These are phyloP conservation scores for Fusarium proliferatum DNA, from an alignment of 2,329 filamentous ascomycete species.

Conservation along the genomic window DNA sequence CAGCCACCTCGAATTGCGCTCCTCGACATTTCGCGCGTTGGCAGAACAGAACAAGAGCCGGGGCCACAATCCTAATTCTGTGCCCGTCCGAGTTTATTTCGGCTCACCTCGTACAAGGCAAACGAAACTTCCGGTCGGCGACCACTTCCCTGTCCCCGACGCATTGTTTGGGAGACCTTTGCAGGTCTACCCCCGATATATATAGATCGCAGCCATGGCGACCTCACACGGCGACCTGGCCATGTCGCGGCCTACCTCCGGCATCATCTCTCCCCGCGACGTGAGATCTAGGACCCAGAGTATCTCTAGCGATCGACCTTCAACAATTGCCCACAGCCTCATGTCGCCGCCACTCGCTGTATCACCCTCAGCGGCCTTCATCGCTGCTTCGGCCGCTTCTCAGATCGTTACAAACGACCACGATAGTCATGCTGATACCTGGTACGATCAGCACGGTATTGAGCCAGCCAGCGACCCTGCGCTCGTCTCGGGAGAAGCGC, in stretches of 20 bases:
- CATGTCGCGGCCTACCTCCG: conserved; percentile 51
- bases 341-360: conserved; percentile 75
- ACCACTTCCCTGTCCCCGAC: conserved; percentile 29
- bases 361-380: conserved; percentile 84
- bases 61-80: conserved; percentile 31
- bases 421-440: conserved; percentile 76
- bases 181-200: conserved; percentile 38
- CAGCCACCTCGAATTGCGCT: conserved; percentile 33
- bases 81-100: conserved; percentile 28
- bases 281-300: conserved; percentile 67
- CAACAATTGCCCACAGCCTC: conserved; percentile 67
- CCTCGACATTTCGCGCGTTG: conserved; percentile 22
- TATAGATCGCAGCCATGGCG: conserved; percentile 45
- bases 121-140: conserved; percentile 30
- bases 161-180: conserved; percentile 32
- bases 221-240: conserved; percentile 41
- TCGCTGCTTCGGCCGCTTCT: conserved; percentile 86
- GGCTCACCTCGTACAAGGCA: conserved; percentile 36
- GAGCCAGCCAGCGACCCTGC: conserved; percentile 75
- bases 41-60: conserved; percentile 21
- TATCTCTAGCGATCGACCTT: conserved; percentile 77
- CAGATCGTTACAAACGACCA: conserved; percentile 93
- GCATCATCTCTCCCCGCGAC: conserved; percentile 49
- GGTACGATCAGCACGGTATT: conserved; percentile 75
- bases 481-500: conserved; percentile 76